Evolutionary conservation across 2,329 filamentous ascomycete species (phyloP).

Genomic region (Rutstroemia sp.): DNA sequence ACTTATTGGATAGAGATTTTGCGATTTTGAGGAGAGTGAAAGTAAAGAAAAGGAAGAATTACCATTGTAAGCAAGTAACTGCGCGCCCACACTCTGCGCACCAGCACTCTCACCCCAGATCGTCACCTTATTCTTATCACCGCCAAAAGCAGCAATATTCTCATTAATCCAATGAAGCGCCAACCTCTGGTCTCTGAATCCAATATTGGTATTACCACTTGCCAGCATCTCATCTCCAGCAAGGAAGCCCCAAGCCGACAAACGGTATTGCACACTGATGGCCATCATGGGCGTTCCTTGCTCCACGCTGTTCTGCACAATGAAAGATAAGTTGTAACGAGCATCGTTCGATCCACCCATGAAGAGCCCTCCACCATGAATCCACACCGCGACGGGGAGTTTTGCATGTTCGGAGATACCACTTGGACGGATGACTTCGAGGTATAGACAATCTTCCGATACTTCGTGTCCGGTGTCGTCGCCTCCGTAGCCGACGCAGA

Average conservation of each 20-base stretch:
- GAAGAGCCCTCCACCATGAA: conserved; percentile 41
- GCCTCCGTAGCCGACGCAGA: conserved; percentile 22
- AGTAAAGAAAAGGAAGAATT: not conserved
- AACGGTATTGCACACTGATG: conserved; percentile 39
- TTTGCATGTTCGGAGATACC: not conserved
- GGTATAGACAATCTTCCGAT: conserved; percentile 45
- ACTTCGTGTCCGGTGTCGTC: conserved; percentile 14
- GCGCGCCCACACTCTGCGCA: conserved; percentile 17
- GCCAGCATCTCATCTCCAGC: conserved; percentile 32
- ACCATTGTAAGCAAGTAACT: conserved; percentile 39
- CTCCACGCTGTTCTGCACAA: conserved; percentile 31
- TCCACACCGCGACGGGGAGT: conserved; percentile 49
- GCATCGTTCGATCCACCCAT: conserved; percentile 22
- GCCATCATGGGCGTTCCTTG: conserved; percentile 39
- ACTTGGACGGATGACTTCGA: conserved; percentile 44
- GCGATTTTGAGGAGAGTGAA: not conserved
- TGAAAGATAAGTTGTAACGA: conserved; percentile 20
- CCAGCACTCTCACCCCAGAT: conserved; percentile 38
- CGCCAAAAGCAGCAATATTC: conserved; percentile 36
- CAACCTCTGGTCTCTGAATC: conserved; percentile 37
- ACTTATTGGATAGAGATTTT: not conserved
- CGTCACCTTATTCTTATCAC: conserved; percentile 38
- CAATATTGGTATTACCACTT: conserved; percentile 38
- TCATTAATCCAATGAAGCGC: conserved; percentile 38
- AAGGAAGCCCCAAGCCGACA: conserved; percentile 40